A percentile compares a stretch with the other conserved stretches of the same genome.
Evolutionary conservation across 768 basidiomycete genomes (phyloP).

Genomic region (Hypholoma sublateritium): DNA sequence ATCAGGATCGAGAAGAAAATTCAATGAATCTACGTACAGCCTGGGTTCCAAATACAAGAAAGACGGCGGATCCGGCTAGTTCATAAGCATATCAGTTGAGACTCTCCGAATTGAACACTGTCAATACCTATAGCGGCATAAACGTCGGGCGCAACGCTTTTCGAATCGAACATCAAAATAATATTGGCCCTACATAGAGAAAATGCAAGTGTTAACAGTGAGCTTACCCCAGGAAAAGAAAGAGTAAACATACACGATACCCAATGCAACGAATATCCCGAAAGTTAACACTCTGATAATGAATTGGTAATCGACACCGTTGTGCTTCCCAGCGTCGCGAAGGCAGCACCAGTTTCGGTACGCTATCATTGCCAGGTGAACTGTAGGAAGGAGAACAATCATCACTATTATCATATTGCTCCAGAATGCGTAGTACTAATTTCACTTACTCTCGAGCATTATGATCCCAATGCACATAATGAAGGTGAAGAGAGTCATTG

Average conservation of each 20-base stretch:
- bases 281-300: slow-evolving; percentile 33
- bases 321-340: slow-evolving; percentile 26
- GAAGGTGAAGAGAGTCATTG: slow-evolving; percentile 25
- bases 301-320: slow-evolving; percentile 24
- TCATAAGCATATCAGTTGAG: neutral
- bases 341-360: slow-evolving; percentile 31
- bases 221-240: neutral
- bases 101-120: neutral
- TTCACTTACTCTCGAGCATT: slow-evolving; percentile 26
- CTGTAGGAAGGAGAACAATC: slow-evolving; percentile 13
- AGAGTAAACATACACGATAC: slow-evolving; percentile 26
- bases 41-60: slow-evolving; percentile 39
- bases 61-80: slow-evolving; percentile 33
- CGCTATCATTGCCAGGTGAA: slow-evolving; percentile 26
- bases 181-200: slow-evolving; percentile 25
- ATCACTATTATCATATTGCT: neutral
- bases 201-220: neutral
- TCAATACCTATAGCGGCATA: slow-evolving; percentile 33
- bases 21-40: slow-evolving; percentile 18
- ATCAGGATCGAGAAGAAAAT: neutral
- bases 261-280: slow-evolving; percentile 30
- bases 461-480: slow-evolving; percentile 27
- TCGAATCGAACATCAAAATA: slow-evolving; percentile 22
- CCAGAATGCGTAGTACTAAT: neutral
- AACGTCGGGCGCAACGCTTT: slow-evolving; percentile 26